Evolutionary conservation across 1,139 yeast genomes (phyloP).

Genomic region (Magnusiomyces magnusii): DNA sequence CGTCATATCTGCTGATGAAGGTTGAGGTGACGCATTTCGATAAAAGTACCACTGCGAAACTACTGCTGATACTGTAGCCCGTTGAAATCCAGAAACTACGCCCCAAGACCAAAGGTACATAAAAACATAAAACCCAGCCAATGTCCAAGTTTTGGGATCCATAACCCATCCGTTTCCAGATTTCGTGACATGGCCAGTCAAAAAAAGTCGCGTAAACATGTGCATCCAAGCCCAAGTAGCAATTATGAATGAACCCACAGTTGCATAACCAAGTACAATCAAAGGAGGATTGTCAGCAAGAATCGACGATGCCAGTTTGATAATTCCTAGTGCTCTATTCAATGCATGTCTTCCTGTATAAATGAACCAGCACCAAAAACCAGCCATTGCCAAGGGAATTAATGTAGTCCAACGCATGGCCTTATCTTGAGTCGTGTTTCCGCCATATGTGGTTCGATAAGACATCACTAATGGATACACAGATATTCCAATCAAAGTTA

Average conservation of each 20-base stretch:
- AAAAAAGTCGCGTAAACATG: slow-evolving; percentile 34
- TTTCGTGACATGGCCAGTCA: slow-evolving; percentile 30
- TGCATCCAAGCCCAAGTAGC: slow-evolving; percentile 35
- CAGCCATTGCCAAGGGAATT: slow-evolving; percentile 30
- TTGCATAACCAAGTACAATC: slow-evolving; percentile 27
- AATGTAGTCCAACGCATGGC: slow-evolving; percentile 36
- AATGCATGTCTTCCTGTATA: slow-evolving; percentile 31
- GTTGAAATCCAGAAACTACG: slow-evolving; percentile 35
- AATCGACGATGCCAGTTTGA: slow-evolving; percentile 33
- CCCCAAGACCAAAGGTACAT: slow-evolving; percentile 41
- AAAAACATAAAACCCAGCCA: slow-evolving; percentile 34
- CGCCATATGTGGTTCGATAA: slow-evolving; percentile 31
- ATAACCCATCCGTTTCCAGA: slow-evolving; percentile 26
- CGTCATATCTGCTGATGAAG: slow-evolving; percentile 23
- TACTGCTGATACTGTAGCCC: slow-evolving; percentile 32
- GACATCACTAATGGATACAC: slow-evolving; percentile 29
- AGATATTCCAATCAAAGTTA: neutral
- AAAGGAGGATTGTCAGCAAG: slow-evolving; percentile 31
- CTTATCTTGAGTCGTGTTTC: slow-evolving; percentile 33
- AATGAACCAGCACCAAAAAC: slow-evolving; percentile 31
- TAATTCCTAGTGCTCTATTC: slow-evolving; percentile 34
- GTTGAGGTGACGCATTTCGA: slow-evolving; percentile 26
- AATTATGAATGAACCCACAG: slow-evolving; percentile 26
- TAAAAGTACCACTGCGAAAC: slow-evolving; percentile 38
- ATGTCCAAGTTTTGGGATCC: slow-evolving; percentile 30